Percentiles rank a stretch among this genome's conserved stretches.
These are phyloP conservation scores for Effrenium voratum DNA, from an alignment of 73 alveolate genomes.

Conservation along the genomic window DNA sequence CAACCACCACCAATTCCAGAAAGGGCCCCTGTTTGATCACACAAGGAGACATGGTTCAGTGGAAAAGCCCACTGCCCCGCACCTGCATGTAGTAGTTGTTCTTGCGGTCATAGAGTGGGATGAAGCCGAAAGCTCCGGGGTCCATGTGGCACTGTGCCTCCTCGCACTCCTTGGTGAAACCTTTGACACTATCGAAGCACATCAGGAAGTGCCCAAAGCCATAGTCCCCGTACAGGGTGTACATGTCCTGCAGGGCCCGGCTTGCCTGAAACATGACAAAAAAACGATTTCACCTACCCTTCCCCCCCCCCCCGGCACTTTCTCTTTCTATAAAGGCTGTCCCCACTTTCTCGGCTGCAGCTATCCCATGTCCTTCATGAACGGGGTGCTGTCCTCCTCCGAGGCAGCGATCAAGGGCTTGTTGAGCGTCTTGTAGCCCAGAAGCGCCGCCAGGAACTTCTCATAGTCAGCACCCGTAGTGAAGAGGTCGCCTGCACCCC, in stretches of 20 bases:
- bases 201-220: slow-evolving; percentile 85
- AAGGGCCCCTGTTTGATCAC: too few species aligned
- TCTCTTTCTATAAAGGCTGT: too few species aligned
- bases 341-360: too few species aligned
- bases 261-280: too few species aligned
- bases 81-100: slow-evolving; percentile 71
- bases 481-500: too few species aligned
- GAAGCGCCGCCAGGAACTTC: slow-evolving; percentile 55
- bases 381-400: slow-evolving; percentile 71
- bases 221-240: slow-evolving; percentile 44
- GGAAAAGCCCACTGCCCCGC: too few species aligned
- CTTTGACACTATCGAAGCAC: slow-evolving; percentile 84
- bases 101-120: slow-evolving; percentile 86
- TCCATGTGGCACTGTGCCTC: slow-evolving; percentile 48
- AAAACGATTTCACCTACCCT: too few species aligned
- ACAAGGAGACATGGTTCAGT: too few species aligned
- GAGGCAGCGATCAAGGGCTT: slow-evolving; percentile 22
- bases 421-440: slow-evolving; percentile 62
- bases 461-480: slow-evolving; percentile 43
- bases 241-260: neutral
- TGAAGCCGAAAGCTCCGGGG: slow-evolving; percentile 52
- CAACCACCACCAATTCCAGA: too few species aligned
- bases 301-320: too few species aligned
- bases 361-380: slow-evolving; percentile 70
- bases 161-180: slow-evolving; percentile 83